A percentile compares a stretch with the other conserved stretches of the same genome.
These are phyloP conservation scores for Delitschia confertaspora DNA, from an alignment of 495 filamentous ascomycete genomes.

Conservation along the genomic window DNA sequence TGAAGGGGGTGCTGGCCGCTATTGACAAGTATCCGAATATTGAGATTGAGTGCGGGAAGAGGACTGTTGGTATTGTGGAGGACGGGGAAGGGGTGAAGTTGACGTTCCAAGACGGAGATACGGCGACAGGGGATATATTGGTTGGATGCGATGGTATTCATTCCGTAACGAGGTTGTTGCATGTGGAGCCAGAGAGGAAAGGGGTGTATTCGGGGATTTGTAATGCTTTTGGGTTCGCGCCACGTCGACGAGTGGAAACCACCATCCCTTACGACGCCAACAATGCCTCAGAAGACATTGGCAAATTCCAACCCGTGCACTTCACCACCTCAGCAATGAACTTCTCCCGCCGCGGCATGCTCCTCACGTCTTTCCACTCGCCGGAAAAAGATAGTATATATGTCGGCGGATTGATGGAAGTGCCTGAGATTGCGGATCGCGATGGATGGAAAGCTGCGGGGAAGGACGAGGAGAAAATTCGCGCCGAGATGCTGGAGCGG, in stretches of 20 bases:
- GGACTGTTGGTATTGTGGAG: constrained; percentile 38
- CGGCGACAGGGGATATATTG: constrained; percentile 44
- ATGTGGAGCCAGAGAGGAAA: constrained; percentile 43
- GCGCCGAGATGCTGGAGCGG: constrained; percentile 39
- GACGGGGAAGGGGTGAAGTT: constrained; percentile 37
- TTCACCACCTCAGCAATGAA: constrained; percentile 45
- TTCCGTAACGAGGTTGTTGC: constrained; percentile 45
- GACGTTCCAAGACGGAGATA: constrained; percentile 44
- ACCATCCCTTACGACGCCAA: constrained; percentile 33
- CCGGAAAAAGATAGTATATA: constrained; percentile 41
- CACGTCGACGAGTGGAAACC: not conserved
- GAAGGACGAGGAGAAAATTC: constrained; percentile 36
- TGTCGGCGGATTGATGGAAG: constrained; percentile 48
- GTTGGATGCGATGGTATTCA: constrained; percentile 59
- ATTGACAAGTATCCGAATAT: constrained; percentile 30
- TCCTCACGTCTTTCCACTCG: constrained; percentile 46
- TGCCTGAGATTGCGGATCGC: constrained; percentile 39
- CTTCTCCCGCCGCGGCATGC: constrained; percentile 45
- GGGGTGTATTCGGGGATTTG: constrained; percentile 48
- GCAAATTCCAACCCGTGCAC: constrained; percentile 33
- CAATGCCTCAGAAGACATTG: too few relatives aligned
- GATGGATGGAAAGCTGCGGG: constrained; percentile 44
- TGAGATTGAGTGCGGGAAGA: constrained; percentile 32
- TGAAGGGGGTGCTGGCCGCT: constrained; percentile 40
- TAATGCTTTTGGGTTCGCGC: constrained; percentile 45